Base-by-base conservation (phyloP, 805 yeast genomes). In the Myxozyma geophila region DNA sequence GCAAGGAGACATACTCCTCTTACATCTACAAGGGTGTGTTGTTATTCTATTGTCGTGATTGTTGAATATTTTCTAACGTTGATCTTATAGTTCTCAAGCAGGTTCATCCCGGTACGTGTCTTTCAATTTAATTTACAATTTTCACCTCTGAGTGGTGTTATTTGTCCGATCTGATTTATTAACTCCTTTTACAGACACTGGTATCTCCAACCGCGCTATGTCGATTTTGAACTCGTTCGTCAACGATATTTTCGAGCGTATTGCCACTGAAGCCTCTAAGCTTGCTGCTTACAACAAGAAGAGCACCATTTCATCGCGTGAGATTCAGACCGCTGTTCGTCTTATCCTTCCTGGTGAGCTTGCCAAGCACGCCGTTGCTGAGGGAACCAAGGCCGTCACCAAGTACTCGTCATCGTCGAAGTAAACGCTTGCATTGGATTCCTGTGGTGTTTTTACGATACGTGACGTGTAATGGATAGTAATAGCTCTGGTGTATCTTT, bases 141-240 rank as follows among this genome's bases (percentile, higher is more conserved):
- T 19, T 33, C 60, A 41, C 50, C 46, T 56, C 52, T 49, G 35
- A 36, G 55, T 21, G 47, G 47, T n/a, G 37, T 19, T 21, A 15
- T 19, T 46, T 44, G 37, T 39, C 23, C 41, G 19, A 19, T 52
- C 44, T 17, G 12, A 7, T 8, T 19, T 9, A 52, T 35, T 37
- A 52, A 52, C 47, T 52, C 17, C 9, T 43, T 41, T 17, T 28
- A 2, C 55, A 64, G 70, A 93, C 81, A 93, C 98, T 70, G 98
- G 98, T 90, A 93, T 93, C 79, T 92, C 98, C 74, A 96, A 92
- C 83, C 90, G 91, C 80, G 97, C 98, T 71, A 93, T 93, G 97
- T 91, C 97, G 71, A 93, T 93, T 80, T 88, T 93, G 93, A 93
- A 93, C 89, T 93, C 98, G 50, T 93, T 93, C 75, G 98, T 93